A percentile compares a stretch with the other conserved stretches of the same genome.
These are phyloP conservation scores for Anacardium occidentale DNA, from an alignment of 345 rosid genomes.

Conservation along the genomic window DNA sequence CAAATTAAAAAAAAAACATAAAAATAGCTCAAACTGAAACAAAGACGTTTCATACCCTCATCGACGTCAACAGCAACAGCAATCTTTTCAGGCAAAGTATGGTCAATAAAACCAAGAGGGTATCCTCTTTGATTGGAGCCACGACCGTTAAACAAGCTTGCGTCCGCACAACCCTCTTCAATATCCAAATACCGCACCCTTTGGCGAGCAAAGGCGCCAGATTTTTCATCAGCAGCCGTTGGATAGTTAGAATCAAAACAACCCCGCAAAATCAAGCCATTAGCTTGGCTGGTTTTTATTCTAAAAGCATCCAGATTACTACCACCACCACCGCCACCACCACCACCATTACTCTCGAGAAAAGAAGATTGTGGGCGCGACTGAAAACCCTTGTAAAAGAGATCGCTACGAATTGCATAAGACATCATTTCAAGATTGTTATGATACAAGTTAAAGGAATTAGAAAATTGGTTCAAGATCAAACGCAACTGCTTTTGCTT, in stretches of 20 bases:
- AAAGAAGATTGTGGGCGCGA: conserved; percentile 1
- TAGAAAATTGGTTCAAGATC: conserved; percentile 29
- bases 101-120: conserved; percentile 40
- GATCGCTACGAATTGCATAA: conserved; percentile 23
- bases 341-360: neutral
- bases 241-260: conserved; percentile 40
- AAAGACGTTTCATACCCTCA: conserved; percentile 54
- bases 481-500: conserved; percentile 29
- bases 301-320: neutral
- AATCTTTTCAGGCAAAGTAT: conserved; percentile 43
- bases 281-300: neutral
- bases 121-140: conserved; percentile 39
- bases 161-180: conserved; percentile 37
- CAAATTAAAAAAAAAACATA: neutral
- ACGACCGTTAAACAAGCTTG: conserved; percentile 41
- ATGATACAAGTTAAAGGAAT: neutral
- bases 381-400: conserved; percentile 23
- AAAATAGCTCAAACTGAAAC: neutral
- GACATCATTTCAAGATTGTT: conserved; percentile 13
- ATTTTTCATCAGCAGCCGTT: conserved; percentile 32
- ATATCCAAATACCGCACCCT: conserved; percentile 43
- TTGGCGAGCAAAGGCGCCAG: conserved; percentile 48
- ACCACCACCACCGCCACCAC: neutral
- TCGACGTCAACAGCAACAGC: conserved; percentile 95
- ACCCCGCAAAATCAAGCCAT: conserved; percentile 39